Evolutionary conservation across 164 flowering plant species (phyloP), one percentile per base, ranked within the genome.

Genomic region (Sextonia rubra): DNA sequence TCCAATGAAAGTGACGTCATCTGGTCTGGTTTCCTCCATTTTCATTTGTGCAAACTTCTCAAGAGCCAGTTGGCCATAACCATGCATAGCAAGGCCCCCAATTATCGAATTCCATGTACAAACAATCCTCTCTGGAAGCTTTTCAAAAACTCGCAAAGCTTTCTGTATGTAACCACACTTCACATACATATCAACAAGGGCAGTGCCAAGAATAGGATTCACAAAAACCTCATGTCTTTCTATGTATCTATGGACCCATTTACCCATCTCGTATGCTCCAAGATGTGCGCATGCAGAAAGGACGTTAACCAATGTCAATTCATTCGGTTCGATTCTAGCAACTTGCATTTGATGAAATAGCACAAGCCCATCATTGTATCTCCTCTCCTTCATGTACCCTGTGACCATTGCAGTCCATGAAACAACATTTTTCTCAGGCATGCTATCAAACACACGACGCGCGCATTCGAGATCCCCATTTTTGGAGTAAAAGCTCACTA

Each of bases 351-450:
- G 56, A 56, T 72, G 73, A 60, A 75, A 78, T 66, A 75, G 60
- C 55, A 67, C 78, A 62, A 78, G 76, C 5, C 68, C 81, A 2
- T 78, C 71, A 1, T 27, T 69, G 12, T 47, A 76, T 48, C 32
- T 60, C 48, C 58, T 60, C 12, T 67, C 72, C 44, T 74, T 75
- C 74, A 76, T 69, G 52, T 76, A 79, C 23, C 77, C 77, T 0
- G 79, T 77, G 26, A 77, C 68, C 73, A 80, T 76, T 1, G 77
- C 79, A 52, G 77, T 77, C 82, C 82, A 77, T 7, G 80, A 77
- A 23, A 80, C 80, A 47, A 74, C 75, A 69, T 80, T 80, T 64
- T 73, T 77, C 2, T 58, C 64, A 1, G 73, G 73, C 78, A 80
- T 80, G 47, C 27, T 66, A 60, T 80, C 77, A 18, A 80, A 80